Evolutionary conservation across 2,329 filamentous ascomycete species (phyloP).

Genomic region (Colletotrichum tabaci): DNA sequence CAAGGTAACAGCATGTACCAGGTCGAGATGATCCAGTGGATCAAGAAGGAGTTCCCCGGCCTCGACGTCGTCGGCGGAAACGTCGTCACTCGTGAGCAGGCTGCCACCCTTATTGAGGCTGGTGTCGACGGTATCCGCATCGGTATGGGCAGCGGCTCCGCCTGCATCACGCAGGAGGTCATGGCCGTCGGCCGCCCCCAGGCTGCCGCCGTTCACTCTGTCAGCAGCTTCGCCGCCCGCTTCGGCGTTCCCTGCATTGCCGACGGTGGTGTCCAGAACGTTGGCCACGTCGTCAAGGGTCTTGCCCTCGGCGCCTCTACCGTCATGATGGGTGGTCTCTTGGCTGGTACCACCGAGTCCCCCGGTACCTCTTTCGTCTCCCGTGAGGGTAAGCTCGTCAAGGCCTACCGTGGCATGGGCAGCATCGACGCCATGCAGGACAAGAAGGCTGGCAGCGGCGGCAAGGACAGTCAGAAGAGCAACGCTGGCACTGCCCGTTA

Average conservation of each 20-base stretch:
- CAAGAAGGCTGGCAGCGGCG: constrained; percentile 88
- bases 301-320: constrained; percentile 94
- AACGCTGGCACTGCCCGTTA: constrained; percentile 98
- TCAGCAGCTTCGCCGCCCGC: constrained; percentile 88
- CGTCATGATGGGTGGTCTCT: constrained; percentile 99
- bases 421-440: constrained; percentile 99
- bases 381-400: constrained; percentile 96
- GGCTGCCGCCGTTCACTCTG: constrained; percentile 91
- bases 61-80: constrained; percentile 98
- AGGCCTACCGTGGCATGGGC: constrained; percentile 99
- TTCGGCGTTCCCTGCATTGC: constrained; percentile 99
- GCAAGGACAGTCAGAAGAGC: constrained; percentile 81
- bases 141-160: constrained; percentile 98
- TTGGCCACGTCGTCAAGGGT: constrained; percentile 99
- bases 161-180: constrained; percentile 99
- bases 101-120: constrained; percentile 90
- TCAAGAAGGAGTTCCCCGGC: constrained; percentile 87
- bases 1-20: constrained; percentile 99
- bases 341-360: constrained; percentile 97
- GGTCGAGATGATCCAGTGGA: constrained; percentile 97
- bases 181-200: constrained; percentile 99
- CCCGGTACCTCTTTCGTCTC: constrained; percentile 97
- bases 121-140: constrained; percentile 97
- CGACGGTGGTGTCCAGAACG: constrained; percentile 97
- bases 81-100: constrained; percentile 97